These are phyloP conservation scores for Solanum lycopersicoides DNA, from an alignment of 257 asterid species.

Conservation along the genomic window DNA sequence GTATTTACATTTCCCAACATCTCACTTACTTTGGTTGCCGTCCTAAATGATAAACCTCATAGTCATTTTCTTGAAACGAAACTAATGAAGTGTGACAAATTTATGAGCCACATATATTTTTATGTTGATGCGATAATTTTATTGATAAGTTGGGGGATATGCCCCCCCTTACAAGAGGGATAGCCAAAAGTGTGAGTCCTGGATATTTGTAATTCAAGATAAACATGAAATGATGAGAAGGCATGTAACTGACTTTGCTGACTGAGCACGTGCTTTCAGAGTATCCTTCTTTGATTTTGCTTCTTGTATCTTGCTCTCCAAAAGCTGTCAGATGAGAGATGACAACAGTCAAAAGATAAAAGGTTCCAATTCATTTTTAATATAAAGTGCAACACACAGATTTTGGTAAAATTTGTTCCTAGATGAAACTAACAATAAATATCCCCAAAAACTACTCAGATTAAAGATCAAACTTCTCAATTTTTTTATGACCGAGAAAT, in stretches of 20 bases:
- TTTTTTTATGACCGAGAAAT: background rate
- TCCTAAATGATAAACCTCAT: conserved; percentile 39
- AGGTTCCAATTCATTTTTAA: background rate
- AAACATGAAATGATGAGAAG: background rate
- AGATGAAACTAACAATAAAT: background rate
- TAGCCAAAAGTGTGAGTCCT: background rate
- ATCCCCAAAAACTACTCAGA: background rate
- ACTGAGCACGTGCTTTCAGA: conserved; percentile 95
- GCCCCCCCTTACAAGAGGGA: background rate
- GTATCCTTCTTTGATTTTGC: conserved; percentile 95
- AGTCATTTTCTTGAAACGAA: background rate
- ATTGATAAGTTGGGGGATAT: background rate
- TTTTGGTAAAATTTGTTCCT: background rate
- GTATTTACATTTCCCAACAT: conserved; percentile 96
- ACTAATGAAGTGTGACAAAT: background rate
- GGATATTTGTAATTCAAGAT: background rate
- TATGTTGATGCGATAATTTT: background rate
- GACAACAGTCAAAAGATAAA: background rate
- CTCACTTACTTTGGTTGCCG: conserved; percentile 90
- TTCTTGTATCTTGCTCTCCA: conserved; percentile 97
- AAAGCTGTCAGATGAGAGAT: conserved; percentile 39
- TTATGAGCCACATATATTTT: background rate
- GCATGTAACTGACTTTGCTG: conserved; percentile 74
- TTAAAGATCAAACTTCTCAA: background rate
- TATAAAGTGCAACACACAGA: background rate